These are phyloP conservation scores for Acephala macrosclerotiorum DNA, from an alignment of 2,329 filamentous ascomycete species.

Conservation along the genomic window DNA sequence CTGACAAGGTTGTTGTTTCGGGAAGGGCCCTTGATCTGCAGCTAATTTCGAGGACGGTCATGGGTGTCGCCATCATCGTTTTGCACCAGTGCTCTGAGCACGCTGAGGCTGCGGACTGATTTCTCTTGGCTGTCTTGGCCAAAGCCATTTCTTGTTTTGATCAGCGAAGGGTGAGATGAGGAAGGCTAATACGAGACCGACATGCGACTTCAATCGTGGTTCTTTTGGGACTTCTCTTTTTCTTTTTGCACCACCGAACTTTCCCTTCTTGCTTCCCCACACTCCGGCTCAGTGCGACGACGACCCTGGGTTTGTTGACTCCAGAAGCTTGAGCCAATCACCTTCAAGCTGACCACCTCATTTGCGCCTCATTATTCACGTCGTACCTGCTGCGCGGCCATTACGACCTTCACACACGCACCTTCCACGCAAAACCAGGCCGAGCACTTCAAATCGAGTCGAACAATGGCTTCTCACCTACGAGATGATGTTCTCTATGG, in stretches of 20 bases:
- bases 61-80: constrained; percentile 4
- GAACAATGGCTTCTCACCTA: constrained; percentile 38
- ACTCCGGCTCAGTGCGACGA: not conserved
- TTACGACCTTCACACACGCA: not conserved
- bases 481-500: constrained; percentile 39
- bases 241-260: not conserved
- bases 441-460: not conserved
- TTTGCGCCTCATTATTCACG: constrained; percentile 6
- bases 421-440: not conserved
- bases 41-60: not conserved
- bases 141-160: not conserved
- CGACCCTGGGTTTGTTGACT: constrained; percentile 11
- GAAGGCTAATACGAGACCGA: not conserved
- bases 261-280: not conserved
- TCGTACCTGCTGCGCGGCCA: not conserved
- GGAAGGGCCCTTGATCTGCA: constrained; percentile 6
- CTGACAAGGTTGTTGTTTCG: not conserved
- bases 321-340: constrained; percentile 8
- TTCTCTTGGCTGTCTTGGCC: constrained; percentile 11
- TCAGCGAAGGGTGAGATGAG: not conserved
- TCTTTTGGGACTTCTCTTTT: not conserved
- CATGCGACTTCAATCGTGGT: not conserved
- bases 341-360: constrained; percentile 16
- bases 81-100: constrained; percentile 5
- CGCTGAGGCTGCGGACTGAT: not conserved